These are phyloP conservation scores for Fusarium sp. DNA, from an alignment of 2,329 filamentous ascomycete species.

Conservation along the genomic window DNA sequence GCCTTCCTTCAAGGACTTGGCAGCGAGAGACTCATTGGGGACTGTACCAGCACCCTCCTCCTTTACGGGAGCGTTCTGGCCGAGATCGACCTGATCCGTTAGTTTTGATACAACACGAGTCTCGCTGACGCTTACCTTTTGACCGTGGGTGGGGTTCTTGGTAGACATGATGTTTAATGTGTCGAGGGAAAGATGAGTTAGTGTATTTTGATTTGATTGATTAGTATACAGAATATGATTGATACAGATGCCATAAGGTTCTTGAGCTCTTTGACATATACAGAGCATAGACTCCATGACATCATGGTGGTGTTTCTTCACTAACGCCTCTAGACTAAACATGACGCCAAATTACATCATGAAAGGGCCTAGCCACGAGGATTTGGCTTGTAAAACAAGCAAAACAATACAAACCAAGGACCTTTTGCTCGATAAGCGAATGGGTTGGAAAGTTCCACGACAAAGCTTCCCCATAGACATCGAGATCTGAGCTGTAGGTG, in stretches of 20 bases:
- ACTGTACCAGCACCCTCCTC: slow-evolving; percentile 72
- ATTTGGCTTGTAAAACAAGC: not conserved
- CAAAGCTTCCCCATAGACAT: slow-evolving; percentile 4
- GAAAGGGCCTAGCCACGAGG: slow-evolving; percentile 9
- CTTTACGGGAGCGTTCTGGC: slow-evolving; percentile 58
- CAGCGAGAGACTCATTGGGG: slow-evolving; percentile 76
- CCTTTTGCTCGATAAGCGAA: not conserved
- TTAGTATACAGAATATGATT: not conserved
- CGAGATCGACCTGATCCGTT: slow-evolving; percentile 54
- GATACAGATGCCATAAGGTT: not conserved
- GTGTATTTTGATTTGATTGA: not conserved
- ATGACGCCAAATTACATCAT: slow-evolving; percentile 40
- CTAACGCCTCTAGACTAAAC: slow-evolving; percentile 15
- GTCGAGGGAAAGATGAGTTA: not conserved
- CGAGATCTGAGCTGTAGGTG: slow-evolving; percentile 15
- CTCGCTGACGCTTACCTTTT: slow-evolving; percentile 32
- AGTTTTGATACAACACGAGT: not conserved
- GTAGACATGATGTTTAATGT: slow-evolving; percentile 28
- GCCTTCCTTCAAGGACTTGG: slow-evolving; percentile 69
- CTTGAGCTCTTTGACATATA: slow-evolving; percentile 29
- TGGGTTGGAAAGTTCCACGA: slow-evolving; percentile 18
- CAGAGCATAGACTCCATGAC: slow-evolving; percentile 17
- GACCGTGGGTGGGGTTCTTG: slow-evolving; percentile 28
- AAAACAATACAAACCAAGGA: not conserved
- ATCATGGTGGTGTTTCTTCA: slow-evolving; percentile 23